Conservation (phyloP, 768 basidiomycete species). For the Rickenella mellea region DNA sequence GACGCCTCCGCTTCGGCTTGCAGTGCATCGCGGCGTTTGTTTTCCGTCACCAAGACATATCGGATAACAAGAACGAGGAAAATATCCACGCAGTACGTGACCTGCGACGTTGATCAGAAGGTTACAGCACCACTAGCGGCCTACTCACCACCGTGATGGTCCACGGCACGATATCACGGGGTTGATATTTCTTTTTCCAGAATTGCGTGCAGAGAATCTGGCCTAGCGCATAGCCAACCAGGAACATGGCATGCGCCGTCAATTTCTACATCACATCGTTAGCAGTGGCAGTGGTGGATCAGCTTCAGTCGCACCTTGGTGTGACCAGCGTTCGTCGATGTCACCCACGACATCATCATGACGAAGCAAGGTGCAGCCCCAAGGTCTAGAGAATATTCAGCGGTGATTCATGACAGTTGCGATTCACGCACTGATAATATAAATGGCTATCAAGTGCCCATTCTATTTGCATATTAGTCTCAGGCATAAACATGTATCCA, state of each 20-base stretch:
- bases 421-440: neutral
- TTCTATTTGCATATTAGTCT: conserved; percentile 3
- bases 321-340: conserved; percentile 9
- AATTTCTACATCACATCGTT: no score
- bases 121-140: no score
- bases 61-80: conserved; percentile 7
- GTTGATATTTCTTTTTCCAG: conserved; percentile 12
- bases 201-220: conserved; percentile 18
- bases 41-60: conserved; percentile 11
- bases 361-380: conserved; percentile 10
- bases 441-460: neutral
- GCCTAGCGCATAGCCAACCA: conserved; percentile 22
- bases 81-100: conserved; percentile 5
- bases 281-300: no score
- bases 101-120: no score
- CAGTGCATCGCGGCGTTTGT: conserved; percentile 11
- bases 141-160: conserved; percentile 12
- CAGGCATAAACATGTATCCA: no score
- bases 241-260: conserved; percentile 15
- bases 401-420: conserved; percentile 3
- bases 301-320: no score
- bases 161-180: conserved; percentile 15
- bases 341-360: conserved; percentile 9
- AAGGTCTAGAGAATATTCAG: conserved; percentile 9
- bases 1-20: conserved; percentile 8